These are phyloP conservation scores for Plasmopara viticola DNA, from an alignment of 352 stramenopile genomes.

Conservation along the genomic window DNA sequence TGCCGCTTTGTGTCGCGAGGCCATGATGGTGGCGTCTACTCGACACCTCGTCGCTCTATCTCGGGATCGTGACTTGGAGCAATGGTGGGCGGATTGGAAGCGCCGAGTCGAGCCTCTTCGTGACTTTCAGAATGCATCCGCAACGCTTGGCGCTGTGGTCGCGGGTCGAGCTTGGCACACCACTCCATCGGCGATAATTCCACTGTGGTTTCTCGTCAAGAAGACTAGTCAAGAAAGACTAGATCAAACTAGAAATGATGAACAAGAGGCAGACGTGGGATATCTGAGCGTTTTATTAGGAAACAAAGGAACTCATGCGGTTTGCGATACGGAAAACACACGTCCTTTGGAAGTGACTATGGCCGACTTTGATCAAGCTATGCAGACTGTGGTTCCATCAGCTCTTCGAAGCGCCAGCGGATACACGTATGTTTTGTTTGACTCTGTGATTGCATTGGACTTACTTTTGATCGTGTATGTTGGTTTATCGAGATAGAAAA, in stretches of 20 bases:
- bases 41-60: conserved; percentile 54
- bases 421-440: conserved; percentile 35
- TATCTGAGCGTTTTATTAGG: conserved; percentile 50
- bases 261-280: conserved; percentile 9
- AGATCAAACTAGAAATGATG: not conserved
- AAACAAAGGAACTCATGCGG: conserved; percentile 1
- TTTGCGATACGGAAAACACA: not conserved
- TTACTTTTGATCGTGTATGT: conserved; percentile 4
- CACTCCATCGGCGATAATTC: conserved; percentile 61
- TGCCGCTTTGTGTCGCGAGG: conserved; percentile 67
- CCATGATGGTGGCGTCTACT: conserved; percentile 55
- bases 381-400: conserved; percentile 60
- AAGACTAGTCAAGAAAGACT: conserved; percentile 8
- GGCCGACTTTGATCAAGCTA: conserved; percentile 69
- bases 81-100: conserved; percentile 63
- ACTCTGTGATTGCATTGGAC: not conserved
- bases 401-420: conserved; percentile 51
- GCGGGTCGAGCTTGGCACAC: conserved; percentile 47
- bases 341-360: conserved; percentile 51
- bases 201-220: conserved; percentile 61
- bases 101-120: conserved; percentile 31
- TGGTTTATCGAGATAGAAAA: conserved; percentile 26
- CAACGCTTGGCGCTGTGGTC: conserved; percentile 38
- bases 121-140: conserved; percentile 11
- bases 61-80: conserved; percentile 37